Base-by-base conservation (phyloP, 805 yeast genomes). In the Grigorovia transvaalensis region DNA sequence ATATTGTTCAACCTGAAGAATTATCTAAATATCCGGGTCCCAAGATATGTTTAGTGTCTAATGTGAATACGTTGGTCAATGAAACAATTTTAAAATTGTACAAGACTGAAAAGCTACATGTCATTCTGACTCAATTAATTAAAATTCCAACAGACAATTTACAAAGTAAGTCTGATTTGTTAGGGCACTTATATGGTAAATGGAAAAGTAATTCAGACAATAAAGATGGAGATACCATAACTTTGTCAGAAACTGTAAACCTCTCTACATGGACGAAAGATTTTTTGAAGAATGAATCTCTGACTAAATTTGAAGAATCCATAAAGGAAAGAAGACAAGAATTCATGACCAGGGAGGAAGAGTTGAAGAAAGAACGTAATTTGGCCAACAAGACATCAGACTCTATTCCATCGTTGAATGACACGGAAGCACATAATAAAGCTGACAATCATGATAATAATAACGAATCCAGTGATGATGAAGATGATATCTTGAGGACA, bases 11-110 rank as follows among this genome's bases (percentile, higher is more conserved):
- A 50, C 73, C 84, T n/a, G 69, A 72, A 51, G 86, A 85, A 54
- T 60, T 88, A 54, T 55, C 69, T 13, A 74, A 70, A 47, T 67
- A 78, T 47, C 72, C 78, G 18, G 88, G 88, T 1, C 85, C 95
- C 0, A 87, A 86, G 63, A 81, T 91, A 49, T 83, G 90, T 2
- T 81, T 91, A 55, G 84, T 88, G 18, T 79, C 91, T 41, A 79
- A 79, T 46, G 75, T 73, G 45, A 96, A 96, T 1, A 77, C 82
- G 5, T 69, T 77, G 20, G 72, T 87, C 0, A 72, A 79, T 41
- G 75, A 76, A 47, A 79, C 72, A 33, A 72, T 79, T 50, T 76
- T 65, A 53, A 75, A 68, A 51, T 68, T 89, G 18, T 84, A 93
- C 59, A 73, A 73, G 12, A 81, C 79, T 56, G 84, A 81, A 29